Base-by-base conservation (phyloP, 2,329 filamentous ascomycete genomes). In the Fusarium veterinarium region DNA sequence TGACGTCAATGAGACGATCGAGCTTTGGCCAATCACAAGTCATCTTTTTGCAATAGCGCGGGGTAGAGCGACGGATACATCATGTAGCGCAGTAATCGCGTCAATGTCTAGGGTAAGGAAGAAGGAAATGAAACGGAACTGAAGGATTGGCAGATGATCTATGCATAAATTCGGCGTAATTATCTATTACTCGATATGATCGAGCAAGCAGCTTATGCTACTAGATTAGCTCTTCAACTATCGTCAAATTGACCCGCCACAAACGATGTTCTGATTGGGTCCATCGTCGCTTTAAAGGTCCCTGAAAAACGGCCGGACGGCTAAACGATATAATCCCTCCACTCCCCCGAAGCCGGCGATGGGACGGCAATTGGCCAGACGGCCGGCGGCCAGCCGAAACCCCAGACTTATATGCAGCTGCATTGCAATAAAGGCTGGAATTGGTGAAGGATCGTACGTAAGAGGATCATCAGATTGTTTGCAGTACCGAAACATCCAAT, bases 11-110 rank as follows among this genome's bases (percentile, higher is more conserved):
- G 72, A 76, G 52, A 63, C 37, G 46, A 48, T 51, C 17, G 40
- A 71, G 60, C 67, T 76, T 56, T 46, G 44, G 13, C 77, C 77
- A 71, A 79, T 79, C 77, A 76, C 59, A 53, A 44, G 45, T 28
- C 44, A 30, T 40, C 46, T 48, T 79, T 79, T 78, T 41, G 41
- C 58, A 71, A 79, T 77, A 64, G 69, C 64, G 67, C 67, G 67
- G 69, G 71, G 73, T 77, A 74, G 44, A 52, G 40, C n/a, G 52
- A 33, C 31, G 28, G 25, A 52, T 31, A 46, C 75, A 75, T 61
- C 69, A 77, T 78, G 62, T n/a, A 40, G 42, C 58, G 41, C 51
- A 20, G 55, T 8, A 46, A 77, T 74, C 58, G 65, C 71, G 73
- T 73, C 67, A 67, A 40, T n/a, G 33, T 68, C 48, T 63, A 68